phyloP scores from a whole-genome alignment of 2,329 filamentous ascomycete genomes.

The Didymella glomerata region DNA sequence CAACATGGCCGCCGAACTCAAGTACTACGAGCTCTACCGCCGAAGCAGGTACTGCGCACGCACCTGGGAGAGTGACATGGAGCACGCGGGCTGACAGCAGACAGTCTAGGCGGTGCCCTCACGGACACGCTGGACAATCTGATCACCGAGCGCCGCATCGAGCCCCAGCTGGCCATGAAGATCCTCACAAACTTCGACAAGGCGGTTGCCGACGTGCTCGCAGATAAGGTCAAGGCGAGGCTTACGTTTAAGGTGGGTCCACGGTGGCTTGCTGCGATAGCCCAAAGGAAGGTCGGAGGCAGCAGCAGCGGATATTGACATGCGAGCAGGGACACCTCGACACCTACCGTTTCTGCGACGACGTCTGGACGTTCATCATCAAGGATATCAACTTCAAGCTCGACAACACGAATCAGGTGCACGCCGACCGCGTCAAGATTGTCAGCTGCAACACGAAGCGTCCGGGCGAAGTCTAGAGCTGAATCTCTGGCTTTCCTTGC shows the following conservation, averaged over 20 bases:
- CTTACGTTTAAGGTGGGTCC: slow-evolving; percentile 88
- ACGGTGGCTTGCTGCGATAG: background rate
- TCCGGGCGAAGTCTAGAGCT: slow-evolving; percentile 63
- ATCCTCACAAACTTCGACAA: slow-evolving; percentile 96
- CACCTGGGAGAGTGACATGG: slow-evolving; percentile 15
- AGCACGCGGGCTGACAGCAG: slow-evolving; percentile 38
- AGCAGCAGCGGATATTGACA: slow-evolving; percentile 27
- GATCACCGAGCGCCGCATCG: slow-evolving; percentile 92
- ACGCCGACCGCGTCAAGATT: slow-evolving; percentile 95
- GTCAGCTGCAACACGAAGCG: slow-evolving; percentile 96
- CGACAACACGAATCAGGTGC: slow-evolving; percentile 78
- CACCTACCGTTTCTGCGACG: slow-evolving; percentile 98
- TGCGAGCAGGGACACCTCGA: slow-evolving; percentile 83
- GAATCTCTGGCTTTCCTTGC: slow-evolving; percentile 14
- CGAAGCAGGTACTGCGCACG: slow-evolving; percentile 81
- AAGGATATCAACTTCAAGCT: slow-evolving; percentile 99
- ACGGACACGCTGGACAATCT: slow-evolving; percentile 97
- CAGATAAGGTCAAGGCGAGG: slow-evolving; percentile 89
- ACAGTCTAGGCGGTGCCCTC: slow-evolving; percentile 88
- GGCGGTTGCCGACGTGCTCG: slow-evolving; percentile 87
- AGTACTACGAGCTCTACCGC: slow-evolving; percentile 94
- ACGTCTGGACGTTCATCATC: slow-evolving; percentile 99
- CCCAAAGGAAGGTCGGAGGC: background rate
- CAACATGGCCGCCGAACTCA: slow-evolving; percentile 54
- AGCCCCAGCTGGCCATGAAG: slow-evolving; percentile 98